Conservation (phyloP, 352 stramenopile species). For the Phytophthora citrophthora region DNA sequence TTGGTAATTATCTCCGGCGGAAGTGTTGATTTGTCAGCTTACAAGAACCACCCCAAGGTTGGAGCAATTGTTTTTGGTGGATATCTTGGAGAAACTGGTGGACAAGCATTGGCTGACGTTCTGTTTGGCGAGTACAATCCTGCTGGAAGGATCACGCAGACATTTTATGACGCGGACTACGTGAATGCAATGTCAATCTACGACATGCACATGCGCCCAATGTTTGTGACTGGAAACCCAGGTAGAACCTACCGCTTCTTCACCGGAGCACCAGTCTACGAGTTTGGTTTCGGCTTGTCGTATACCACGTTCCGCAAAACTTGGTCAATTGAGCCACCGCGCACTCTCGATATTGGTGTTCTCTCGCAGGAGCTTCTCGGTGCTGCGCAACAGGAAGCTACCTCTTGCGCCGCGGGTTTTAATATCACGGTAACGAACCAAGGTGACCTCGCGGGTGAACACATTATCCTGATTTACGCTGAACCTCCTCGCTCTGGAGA, state of each 20-base stretch:
- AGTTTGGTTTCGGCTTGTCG: slow-evolving; percentile 81
- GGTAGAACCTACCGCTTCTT: slow-evolving; percentile 90
- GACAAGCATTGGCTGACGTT: slow-evolving; percentile 75
- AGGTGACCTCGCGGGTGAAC: slow-evolving; percentile 45
- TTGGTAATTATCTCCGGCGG: slow-evolving; percentile 85
- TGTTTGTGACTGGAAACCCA: slow-evolving; percentile 53
- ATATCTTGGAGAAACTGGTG: slow-evolving; percentile 72
- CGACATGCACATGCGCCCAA: slow-evolving; percentile 89
- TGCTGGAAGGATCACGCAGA: slow-evolving; percentile 70
- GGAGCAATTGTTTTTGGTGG: slow-evolving; percentile 72
- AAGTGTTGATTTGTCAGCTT: slow-evolving; percentile 71
- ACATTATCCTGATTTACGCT: slow-evolving; percentile 50
- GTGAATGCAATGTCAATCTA: slow-evolving; percentile 61
- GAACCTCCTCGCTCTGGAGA: slow-evolving; percentile 35
- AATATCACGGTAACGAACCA: slow-evolving; percentile 55
- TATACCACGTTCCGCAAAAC: slow-evolving; percentile 75
- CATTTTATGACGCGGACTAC: slow-evolving; percentile 69
- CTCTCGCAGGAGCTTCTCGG: slow-evolving; percentile 22
- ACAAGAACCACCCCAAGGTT: slow-evolving; percentile 64
- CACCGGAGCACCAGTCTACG: slow-evolving; percentile 61
- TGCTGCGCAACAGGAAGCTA: neutral
- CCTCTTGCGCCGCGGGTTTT: slow-evolving; percentile 29
- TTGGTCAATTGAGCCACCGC: slow-evolving; percentile 32
- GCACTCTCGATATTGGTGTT: slow-evolving; percentile 12
- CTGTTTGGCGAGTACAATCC: slow-evolving; percentile 80